These are phyloP conservation scores for Candida vaughaniae DNA, from an alignment of 805 yeast genomes.

Conservation along the genomic window DNA sequence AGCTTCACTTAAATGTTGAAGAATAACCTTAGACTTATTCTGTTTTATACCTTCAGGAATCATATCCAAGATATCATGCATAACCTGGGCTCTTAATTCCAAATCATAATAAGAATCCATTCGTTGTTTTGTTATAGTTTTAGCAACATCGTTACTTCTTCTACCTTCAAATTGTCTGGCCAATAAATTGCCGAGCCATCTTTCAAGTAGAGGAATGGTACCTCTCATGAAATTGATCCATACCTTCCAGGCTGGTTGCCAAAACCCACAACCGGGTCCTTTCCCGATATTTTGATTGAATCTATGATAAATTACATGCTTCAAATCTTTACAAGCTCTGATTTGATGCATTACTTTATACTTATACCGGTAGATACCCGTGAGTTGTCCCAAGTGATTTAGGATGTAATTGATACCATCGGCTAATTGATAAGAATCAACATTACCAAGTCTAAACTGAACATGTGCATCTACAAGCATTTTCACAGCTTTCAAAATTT, in stretches of 20 bases:
- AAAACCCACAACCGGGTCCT: constrained; percentile 98
- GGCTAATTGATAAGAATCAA: constrained; percentile 90
- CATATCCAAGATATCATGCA: constrained; percentile 96
- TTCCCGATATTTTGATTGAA: constrained; percentile 88
- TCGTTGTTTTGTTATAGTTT: constrained; percentile 93
- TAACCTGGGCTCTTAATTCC: constrained; percentile 88
- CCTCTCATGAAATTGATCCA: constrained; percentile 95
- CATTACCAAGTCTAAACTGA: constrained; percentile 83
- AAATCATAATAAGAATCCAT: constrained; percentile 93
- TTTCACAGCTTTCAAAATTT: constrained; percentile 79
- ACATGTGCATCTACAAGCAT: constrained; percentile 91
- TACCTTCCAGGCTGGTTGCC: constrained; percentile 99
- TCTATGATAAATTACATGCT: constrained; percentile 83
- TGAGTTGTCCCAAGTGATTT: constrained; percentile 92
- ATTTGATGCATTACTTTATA: constrained; percentile 98
- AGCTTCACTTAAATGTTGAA: constrained; percentile 95
- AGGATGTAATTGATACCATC: constrained; percentile 90
- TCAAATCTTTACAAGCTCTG: constrained; percentile 90
- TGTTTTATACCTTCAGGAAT: constrained; percentile 93
- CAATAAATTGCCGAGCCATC: constrained; percentile 91
- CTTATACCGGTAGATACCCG: constrained; percentile 95
- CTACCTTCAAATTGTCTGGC: constrained; percentile 97
- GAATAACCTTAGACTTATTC: constrained; percentile 77
- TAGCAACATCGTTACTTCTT: constrained; percentile 84
- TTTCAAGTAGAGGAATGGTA: constrained; percentile 81